These are phyloP conservation scores for Sphagnum tenellum DNA, from an alignment of 225 moss, liverwort and hornwort species.

Conservation along the genomic window DNA sequence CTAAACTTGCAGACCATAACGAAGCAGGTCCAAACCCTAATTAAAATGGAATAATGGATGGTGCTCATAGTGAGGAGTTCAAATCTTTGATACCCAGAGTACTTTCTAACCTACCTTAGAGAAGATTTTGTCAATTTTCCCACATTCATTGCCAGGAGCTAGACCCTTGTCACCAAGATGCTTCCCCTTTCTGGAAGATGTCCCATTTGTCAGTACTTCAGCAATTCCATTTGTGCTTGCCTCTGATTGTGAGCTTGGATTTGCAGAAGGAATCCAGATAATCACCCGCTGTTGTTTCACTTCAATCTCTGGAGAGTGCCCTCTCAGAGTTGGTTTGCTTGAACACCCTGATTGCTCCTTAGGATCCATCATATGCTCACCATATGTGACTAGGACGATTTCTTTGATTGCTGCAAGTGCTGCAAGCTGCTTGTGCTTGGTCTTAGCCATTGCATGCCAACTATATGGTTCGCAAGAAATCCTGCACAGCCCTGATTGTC, in stretches of 20 bases:
- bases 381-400: constrained; percentile 12
- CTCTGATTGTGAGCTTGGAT: constrained; percentile 15
- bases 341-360: constrained; percentile 9
- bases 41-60: too few species aligned
- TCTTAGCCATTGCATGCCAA: constrained; percentile 33
- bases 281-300: constrained; percentile 44
- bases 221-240: constrained; percentile 19
- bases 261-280: constrained; percentile 43
- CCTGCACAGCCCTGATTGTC: too few species aligned
- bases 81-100: too few species aligned
- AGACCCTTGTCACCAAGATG: constrained; percentile 17
- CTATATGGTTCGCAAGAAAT: too few species aligned
- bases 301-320: constrained; percentile 17
- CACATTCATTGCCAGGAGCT: constrained; percentile 29
- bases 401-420: constrained; percentile 41
- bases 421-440: constrained; percentile 55
- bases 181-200: constrained; percentile 31
- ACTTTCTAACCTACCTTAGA: constrained; percentile 23
- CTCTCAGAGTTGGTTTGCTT: constrained; percentile 11
- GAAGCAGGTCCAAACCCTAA: too few species aligned
- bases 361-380: constrained; percentile 6
- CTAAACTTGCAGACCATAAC: not conserved
- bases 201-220: constrained; percentile 14
- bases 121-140: constrained; percentile 27
- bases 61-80: too few species aligned